Evolutionary conservation across 257 asterid species (phyloP).

Genomic region (Forsythia viridissima): DNA sequence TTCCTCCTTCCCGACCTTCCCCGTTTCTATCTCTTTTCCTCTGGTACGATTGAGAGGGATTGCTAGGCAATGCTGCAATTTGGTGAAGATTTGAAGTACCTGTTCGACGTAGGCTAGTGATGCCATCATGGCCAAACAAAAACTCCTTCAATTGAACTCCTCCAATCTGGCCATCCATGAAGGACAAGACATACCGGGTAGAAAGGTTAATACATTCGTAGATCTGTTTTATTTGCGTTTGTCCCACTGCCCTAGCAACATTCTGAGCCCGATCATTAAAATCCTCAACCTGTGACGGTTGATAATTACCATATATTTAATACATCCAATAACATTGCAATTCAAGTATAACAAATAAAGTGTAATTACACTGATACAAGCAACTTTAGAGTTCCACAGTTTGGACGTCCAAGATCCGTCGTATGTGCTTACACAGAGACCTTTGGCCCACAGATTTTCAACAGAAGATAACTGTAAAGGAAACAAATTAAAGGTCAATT

Average conservation of each 20-base stretch:
- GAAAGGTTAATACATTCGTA: slow-evolving; percentile 62
- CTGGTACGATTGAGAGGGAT: slow-evolving; percentile 24
- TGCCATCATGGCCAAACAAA: slow-evolving; percentile 55
- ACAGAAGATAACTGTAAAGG: slow-evolving; percentile 72
- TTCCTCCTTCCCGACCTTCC: slow-evolving; percentile 26
- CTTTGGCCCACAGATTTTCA: slow-evolving; percentile 82
- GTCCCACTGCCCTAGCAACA: slow-evolving; percentile 90
- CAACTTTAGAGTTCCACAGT: slow-evolving; percentile 77
- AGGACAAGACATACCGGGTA: slow-evolving; percentile 41
- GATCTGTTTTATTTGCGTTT: slow-evolving; percentile 57
- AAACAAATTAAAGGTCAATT: slow-evolving; percentile 1
- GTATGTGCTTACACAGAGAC: slow-evolving; percentile 78
- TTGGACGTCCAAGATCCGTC: slow-evolving; percentile 74
- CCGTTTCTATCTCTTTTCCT: slow-evolving; percentile 19
- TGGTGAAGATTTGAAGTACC: slow-evolving; percentile 19
- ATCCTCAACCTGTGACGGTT: slow-evolving; percentile 76
- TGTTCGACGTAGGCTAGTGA: slow-evolving; percentile 22
- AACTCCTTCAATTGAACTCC: slow-evolving; percentile 49
- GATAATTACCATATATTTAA: slow-evolving; percentile 15
- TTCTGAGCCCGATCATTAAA: slow-evolving; percentile 76
- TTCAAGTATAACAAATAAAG: slow-evolving; percentile 16
- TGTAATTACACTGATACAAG: slow-evolving; percentile 61
- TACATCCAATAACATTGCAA: slow-evolving; percentile 15
- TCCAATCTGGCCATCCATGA: slow-evolving; percentile 52
- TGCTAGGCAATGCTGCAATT: slow-evolving; percentile 17